Percentiles rank a stretch among this genome's conserved stretches.
These are phyloP conservation scores for Fusarium beomiforme DNA, from an alignment of 2,329 filamentous ascomycete genomes.

Conservation along the genomic window DNA sequence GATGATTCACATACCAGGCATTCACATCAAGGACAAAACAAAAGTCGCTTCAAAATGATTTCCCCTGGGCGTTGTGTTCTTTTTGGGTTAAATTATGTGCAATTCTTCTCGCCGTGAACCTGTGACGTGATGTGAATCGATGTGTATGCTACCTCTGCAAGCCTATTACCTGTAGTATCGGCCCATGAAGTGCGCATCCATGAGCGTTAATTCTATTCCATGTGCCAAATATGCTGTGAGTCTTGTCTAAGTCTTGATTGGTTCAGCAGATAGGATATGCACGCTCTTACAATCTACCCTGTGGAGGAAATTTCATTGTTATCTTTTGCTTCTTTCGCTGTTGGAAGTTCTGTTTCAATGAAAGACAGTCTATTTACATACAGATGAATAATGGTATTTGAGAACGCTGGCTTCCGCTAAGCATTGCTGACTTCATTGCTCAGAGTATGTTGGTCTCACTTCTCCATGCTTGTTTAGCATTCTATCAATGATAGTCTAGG, in stretches of 20 bases:
- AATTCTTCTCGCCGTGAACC: conserved; percentile 14
- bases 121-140: neutral
- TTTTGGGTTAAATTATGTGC: conserved; percentile 17
- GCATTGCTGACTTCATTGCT: neutral
- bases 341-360: too few species aligned
- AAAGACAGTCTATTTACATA: too few species aligned
- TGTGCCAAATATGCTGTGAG: neutral
- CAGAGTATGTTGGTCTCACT: too few species aligned
- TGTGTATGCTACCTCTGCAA: neutral
- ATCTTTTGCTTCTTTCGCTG: rapidly evolving
- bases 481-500: too few species aligned
- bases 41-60: conserved; percentile 47
- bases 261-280: neutral
- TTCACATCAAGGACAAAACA: conserved; percentile 60
- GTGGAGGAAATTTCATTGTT: neutral
- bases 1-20: conserved; percentile 60
- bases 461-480: too few species aligned
- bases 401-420: too few species aligned
- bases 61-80: conserved; percentile 17
- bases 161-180: neutral
- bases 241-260: neutral
- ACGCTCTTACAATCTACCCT: neutral
- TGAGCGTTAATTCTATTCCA: too few species aligned
- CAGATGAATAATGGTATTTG: neutral
- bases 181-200: neutral